phyloP scores from a whole-genome alignment of 805 yeast species.

The Saturnispora silvae region DNA sequence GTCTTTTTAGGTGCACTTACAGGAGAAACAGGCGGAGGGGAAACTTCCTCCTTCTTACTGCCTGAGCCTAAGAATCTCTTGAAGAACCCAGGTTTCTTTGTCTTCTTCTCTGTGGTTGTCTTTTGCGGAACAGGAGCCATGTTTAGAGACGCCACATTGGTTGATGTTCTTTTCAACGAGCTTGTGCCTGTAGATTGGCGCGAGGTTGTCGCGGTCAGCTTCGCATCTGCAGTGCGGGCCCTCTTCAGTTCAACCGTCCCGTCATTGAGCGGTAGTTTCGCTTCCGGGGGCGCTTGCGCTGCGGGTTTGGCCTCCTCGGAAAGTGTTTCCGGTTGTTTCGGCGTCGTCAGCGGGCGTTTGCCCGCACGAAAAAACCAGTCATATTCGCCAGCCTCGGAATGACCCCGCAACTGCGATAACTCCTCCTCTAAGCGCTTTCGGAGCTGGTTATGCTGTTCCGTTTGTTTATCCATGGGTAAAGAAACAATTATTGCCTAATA shows the following conservation, averaged over 20 bases:
- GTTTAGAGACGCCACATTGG: conserved; percentile 18
- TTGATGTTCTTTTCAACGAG: conserved; percentile 20
- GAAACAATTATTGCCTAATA: too few species aligned
- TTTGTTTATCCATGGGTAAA: not conserved
- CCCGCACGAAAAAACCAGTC: conserved; percentile 24
- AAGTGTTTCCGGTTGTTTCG: conserved; percentile 6
- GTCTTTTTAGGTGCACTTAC: not conserved
- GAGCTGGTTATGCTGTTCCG: conserved; percentile 21
- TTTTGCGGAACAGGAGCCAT: conserved; percentile 4
- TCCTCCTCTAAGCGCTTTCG: conserved; percentile 23
- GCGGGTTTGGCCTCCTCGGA: conserved; percentile 10
- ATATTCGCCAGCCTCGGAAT: conserved; percentile 20
- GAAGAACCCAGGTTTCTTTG: conserved; percentile 15
- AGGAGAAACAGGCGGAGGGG: conserved; percentile 2
- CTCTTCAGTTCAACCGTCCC: conserved; percentile 2
- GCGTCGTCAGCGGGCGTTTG: conserved; percentile 5
- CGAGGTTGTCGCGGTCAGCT: conserved; percentile 4
- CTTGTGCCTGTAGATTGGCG: conserved; percentile 1
- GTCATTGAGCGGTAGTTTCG: too few species aligned
- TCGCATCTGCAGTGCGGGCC: not conserved
- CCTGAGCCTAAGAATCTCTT: conserved; percentile 20
- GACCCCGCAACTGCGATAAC: conserved; percentile 11
- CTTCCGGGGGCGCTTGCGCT: too few species aligned
- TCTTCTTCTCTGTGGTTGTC: conserved; percentile 9
- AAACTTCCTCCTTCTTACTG: conserved; percentile 12